phyloP scores from a whole-genome alignment of 1,139 yeast species.

The Saccharomycopsis hybrid region DNA sequence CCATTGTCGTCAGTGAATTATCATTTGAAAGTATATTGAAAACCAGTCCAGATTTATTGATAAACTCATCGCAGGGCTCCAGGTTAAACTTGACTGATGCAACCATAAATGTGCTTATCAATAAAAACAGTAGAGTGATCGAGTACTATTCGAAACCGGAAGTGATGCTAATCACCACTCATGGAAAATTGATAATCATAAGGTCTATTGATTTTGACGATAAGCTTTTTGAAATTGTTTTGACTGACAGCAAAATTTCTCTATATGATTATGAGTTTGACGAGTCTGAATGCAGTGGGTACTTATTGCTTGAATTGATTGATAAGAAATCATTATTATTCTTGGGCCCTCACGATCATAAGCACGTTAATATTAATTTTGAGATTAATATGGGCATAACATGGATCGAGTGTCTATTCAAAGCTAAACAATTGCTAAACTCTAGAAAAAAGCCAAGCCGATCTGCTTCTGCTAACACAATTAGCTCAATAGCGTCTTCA shows the following conservation, averaged over 20 bases:
- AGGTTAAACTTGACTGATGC: conserved; percentile 31
- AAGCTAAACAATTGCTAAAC: conserved; percentile 38
- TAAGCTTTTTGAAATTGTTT: conserved; percentile 37
- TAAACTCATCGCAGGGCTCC: conserved; percentile 24
- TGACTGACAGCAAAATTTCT: conserved; percentile 56
- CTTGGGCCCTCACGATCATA: conserved; percentile 30
- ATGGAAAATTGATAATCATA: conserved; percentile 33
- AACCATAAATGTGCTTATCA: conserved; percentile 36
- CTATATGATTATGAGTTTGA: conserved; percentile 75
- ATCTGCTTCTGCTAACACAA: not conserved
- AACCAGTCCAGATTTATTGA: conserved; percentile 13
- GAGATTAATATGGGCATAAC: conserved; percentile 30
- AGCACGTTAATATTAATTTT: conserved; percentile 25
- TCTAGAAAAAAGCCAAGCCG: conserved; percentile 1
- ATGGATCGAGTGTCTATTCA: conserved; percentile 46
- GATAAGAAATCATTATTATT: conserved; percentile 56
- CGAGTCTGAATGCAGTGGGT: conserved; percentile 49
- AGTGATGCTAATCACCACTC: conserved; percentile 32
- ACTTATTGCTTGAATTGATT: conserved; percentile 56
- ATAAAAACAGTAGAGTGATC: conserved; percentile 33
- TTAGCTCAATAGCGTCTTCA: not conserved
- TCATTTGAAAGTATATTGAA: conserved; percentile 21
- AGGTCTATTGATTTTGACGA: conserved; percentile 18
- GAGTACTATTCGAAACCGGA: conserved; percentile 32
- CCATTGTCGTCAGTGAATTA: conserved; percentile 33